Evolutionary conservation across 2,329 filamentous ascomycete species (phyloP).

Genomic region (Xylariales sp.): DNA sequence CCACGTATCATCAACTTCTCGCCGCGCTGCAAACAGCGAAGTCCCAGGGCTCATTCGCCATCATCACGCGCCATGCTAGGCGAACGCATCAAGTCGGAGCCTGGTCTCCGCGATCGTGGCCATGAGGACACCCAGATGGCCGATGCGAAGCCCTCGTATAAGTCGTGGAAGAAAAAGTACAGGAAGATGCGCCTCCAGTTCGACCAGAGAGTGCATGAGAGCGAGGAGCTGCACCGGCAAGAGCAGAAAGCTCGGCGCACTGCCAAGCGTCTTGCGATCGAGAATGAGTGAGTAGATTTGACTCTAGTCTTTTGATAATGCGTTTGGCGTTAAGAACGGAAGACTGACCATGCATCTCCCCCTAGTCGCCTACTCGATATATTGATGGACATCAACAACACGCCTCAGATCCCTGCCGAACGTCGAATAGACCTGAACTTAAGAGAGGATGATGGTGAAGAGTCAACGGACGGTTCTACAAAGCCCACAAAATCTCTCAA

Average conservation of each 20-base stretch:
- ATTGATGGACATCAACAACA: conserved; percentile 84
- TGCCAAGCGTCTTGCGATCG: conserved; percentile 77
- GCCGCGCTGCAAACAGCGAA: too few relatives aligned
- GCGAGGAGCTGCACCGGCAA: conserved; percentile 75
- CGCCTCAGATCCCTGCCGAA: conserved; percentile 68
- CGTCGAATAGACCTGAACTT: conserved; percentile 69
- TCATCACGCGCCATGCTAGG: conserved; percentile 17
- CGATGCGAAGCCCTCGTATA: conserved; percentile 51
- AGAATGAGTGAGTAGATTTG: conserved; percentile 79
- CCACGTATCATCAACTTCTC: background rate
- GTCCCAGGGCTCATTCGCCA: too few relatives aligned
- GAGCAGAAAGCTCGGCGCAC: conserved; percentile 78
- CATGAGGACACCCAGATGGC: conserved; percentile 27
- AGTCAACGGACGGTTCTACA: conserved; percentile 32
- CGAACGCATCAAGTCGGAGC: conserved; percentile 21
- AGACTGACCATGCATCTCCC: too few relatives aligned
- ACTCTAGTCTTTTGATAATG: too few relatives aligned
- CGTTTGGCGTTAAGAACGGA: too few relatives aligned
- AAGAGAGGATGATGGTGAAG: conserved; percentile 32
- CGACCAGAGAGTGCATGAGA: conserved; percentile 72
- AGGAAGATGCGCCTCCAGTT: conserved; percentile 82
- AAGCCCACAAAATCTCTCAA: conserved; percentile 43
- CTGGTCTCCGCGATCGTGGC: conserved; percentile 25
- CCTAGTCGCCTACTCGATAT: conserved; percentile 80
- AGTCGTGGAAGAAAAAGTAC: conserved; percentile 88